phyloP scores from a whole-genome alignment of 257 asterid genomes.

The Fraxinus americana region DNA sequence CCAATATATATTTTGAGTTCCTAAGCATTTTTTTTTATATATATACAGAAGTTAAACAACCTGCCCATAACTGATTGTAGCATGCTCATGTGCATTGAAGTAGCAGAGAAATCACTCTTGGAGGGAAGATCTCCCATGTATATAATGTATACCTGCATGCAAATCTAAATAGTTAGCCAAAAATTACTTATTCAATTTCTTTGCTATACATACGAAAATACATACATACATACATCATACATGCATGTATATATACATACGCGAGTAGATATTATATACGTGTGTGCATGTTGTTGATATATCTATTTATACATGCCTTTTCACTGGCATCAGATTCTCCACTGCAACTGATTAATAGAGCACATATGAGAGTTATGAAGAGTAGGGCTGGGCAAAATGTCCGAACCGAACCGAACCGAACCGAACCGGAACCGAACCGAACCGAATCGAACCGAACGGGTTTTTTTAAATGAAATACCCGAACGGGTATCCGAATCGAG shows the following conservation, averaged over 20 bases:
- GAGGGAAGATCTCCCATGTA: slow-evolving; percentile 60
- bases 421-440: no score
- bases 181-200: neutral
- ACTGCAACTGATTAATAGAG: slow-evolving; percentile 31
- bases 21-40: neutral
- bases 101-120: slow-evolving; percentile 35
- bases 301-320: slow-evolving; percentile 32
- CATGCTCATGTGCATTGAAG: slow-evolving; percentile 48
- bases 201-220: neutral
- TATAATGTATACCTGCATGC: slow-evolving; percentile 48
- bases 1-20: neutral
- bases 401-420: no score
- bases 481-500: no score
- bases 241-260: neutral
- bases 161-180: neutral
- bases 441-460: no score
- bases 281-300: neutral
- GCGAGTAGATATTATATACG: no score
- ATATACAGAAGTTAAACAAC: slow-evolving; percentile 17
- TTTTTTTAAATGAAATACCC: no score
- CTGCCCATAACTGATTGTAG: slow-evolving; percentile 51
- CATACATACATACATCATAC: neutral
- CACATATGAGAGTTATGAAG: slow-evolving; percentile 31
- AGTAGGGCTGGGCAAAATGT: no score
- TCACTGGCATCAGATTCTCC: slow-evolving; percentile 29